These are phyloP conservation scores for Tylopilus cervinicoccineus DNA, from an alignment of 768 basidiomycete species.

Conservation along the genomic window DNA sequence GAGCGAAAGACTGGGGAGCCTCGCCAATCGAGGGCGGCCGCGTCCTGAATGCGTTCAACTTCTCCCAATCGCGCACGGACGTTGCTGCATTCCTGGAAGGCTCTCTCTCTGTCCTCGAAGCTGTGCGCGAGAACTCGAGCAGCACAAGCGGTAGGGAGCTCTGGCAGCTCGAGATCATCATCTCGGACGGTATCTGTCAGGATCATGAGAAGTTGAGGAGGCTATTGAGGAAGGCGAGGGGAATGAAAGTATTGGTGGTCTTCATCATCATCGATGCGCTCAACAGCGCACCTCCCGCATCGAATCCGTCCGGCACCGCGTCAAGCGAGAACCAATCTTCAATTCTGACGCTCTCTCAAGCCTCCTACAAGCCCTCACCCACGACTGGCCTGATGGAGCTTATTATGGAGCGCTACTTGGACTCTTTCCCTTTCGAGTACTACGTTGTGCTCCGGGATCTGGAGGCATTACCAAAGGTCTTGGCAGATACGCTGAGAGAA, in stretches of 20 bases:
- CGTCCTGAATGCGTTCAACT: slow-evolving; percentile 81
- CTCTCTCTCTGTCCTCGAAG: slow-evolving; percentile 69
- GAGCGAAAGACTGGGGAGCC: slow-evolving; percentile 46
- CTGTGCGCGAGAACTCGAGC: slow-evolving; percentile 65
- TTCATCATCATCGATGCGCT: slow-evolving; percentile 95
- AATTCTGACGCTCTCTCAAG: slow-evolving; percentile 91
- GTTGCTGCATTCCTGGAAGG: slow-evolving; percentile 78
- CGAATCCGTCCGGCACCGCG: slow-evolving; percentile 9
- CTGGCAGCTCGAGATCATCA: slow-evolving; percentile 98
- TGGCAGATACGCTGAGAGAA: slow-evolving; percentile 85
- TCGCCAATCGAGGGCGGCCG: slow-evolving; percentile 27
- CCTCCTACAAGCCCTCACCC: slow-evolving; percentile 61
- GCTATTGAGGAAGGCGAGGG: slow-evolving; percentile 78
- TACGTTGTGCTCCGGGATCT: slow-evolving; percentile 91
- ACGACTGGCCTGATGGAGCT: slow-evolving; percentile 73
- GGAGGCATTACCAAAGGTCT: slow-evolving; percentile 86
- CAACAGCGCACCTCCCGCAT: slow-evolving; percentile 39
- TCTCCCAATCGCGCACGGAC: slow-evolving; percentile 87
- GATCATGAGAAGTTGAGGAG: slow-evolving; percentile 84
- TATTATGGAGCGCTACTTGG: slow-evolving; percentile 84
- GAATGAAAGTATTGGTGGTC: slow-evolving; percentile 90
- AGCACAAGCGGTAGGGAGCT: slow-evolving; percentile 68
- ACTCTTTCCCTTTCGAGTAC: slow-evolving; percentile 97
- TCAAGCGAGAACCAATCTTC: slow-evolving; percentile 50
- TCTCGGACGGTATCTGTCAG: slow-evolving; percentile 98